A percentile compares a stretch with the other conserved stretches of the same genome.
These are phyloP conservation scores for Yamadazyma kanchanaburiensis DNA, from an alignment of 1,139 yeast genomes.

Conservation along the genomic window DNA sequence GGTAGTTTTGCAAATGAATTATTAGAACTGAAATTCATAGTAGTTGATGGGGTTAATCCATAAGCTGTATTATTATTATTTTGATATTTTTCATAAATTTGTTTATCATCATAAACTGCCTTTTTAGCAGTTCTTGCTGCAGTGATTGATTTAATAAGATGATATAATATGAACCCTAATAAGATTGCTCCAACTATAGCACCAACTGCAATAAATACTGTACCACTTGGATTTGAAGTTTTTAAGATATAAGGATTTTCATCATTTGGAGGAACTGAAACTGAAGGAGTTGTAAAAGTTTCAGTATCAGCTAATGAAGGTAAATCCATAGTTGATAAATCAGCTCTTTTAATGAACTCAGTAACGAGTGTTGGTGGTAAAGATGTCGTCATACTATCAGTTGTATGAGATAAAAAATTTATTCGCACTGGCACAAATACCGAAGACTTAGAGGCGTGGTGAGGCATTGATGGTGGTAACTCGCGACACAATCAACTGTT, in stretches of 20 bases:
- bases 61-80: constrained; percentile 33
- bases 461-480: no score
- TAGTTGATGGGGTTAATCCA: constrained; percentile 19
- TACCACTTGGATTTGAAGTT: constrained; percentile 58
- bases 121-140: constrained; percentile 41
- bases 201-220: constrained; percentile 80
- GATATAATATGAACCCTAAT: constrained; percentile 41
- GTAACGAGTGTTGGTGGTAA: constrained; percentile 13
- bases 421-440: no score
- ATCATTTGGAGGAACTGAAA: constrained; percentile 59
- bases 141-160: constrained; percentile 30
- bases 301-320: constrained; percentile 7
- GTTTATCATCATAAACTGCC: constrained; percentile 28
- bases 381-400: constrained; percentile 1
- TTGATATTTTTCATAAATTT: constrained; percentile 36
- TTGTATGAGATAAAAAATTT: neutral
- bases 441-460: no score
- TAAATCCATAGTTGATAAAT: constrained; percentile 9
- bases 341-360: constrained; percentile 7
- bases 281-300: constrained; percentile 46
- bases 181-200: constrained; percentile 58
- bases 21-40: constrained; percentile 8
- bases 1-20: constrained; percentile 35
- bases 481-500: no score
- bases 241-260: constrained; percentile 62